Evolutionary conservation across 2,329 filamentous ascomycete genomes (phyloP), one percentile per base, ranked within the genome.

Genomic region (Fusarium longipes): DNA sequence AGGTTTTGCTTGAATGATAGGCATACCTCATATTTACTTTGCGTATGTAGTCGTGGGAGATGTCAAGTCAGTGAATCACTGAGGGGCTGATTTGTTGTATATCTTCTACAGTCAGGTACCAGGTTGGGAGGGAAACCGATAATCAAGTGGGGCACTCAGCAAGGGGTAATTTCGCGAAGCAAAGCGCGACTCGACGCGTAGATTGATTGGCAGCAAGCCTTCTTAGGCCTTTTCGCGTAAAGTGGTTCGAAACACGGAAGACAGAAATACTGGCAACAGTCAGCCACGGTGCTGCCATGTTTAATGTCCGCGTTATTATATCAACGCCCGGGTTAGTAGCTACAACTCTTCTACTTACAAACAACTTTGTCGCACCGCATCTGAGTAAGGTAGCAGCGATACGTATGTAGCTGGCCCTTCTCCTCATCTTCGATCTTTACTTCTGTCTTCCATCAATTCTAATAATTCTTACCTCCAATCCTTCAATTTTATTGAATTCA

Each of bases 141-240:
- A 44, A 49, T 45, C 44, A 63, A 61, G 66, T 69, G 67, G 70
- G 61, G 66, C 51, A 36, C 25, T 48, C 18, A 52, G 61, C 57
- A 57, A 49, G 66, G 65, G 55, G 55, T 56, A 71, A 71, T 71
- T 70, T 76, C 70, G 70, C 65, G 74, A 68, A 17, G 53, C 25
- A n/a, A 44, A 38, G 68, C 75, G 76, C 73, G 74, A 43, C 45
- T 20, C 30, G 57, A 76, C 82, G 81, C 81, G 82, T 84, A 78
- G 81, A 84, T 78, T 82, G 78, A 64, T 56, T 53, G 71, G 33
- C 8, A 8, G 39, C 70, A 67, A 77, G 79, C 78, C 59, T n/a
- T 11, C 27, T 67, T 70, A 67, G 77, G 79, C 78, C 59, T n/a
- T 11, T 25, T 67, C 79, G 77, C 73, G 77, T 79, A 78, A 81